Conservation (phyloP, 2,329 filamentous ascomycete species). For the Dryadomyces quercus-mongolicae region DNA sequence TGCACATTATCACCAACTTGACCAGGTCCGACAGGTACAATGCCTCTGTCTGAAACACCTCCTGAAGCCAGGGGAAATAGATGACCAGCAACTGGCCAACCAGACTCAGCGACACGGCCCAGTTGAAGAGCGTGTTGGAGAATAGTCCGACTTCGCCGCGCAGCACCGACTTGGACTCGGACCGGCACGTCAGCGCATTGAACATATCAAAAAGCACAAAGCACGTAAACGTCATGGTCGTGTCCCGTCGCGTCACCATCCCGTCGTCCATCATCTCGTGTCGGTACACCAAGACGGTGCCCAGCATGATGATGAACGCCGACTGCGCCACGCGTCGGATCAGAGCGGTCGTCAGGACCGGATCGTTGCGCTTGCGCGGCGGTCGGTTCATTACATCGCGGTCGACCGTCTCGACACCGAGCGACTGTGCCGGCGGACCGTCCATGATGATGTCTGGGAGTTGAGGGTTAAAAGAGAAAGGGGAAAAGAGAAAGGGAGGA, state of each 20-base stretch:
- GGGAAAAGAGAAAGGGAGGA: not conserved
- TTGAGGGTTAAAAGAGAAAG: constrained; percentile 2
- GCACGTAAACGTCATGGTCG: constrained; percentile 98
- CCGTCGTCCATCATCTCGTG: constrained; percentile 81
- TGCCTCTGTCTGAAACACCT: constrained; percentile 91
- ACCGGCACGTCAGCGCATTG: constrained; percentile 88
- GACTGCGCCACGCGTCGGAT: constrained; percentile 79
- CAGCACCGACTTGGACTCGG: constrained; percentile 79
- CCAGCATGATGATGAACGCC: constrained; percentile 79
- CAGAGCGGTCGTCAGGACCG: constrained; percentile 76
- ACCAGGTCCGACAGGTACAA: constrained; percentile 63
- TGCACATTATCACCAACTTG: constrained; percentile 62
- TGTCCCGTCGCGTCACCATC: constrained; percentile 80
- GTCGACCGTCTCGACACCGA: constrained; percentile 91
- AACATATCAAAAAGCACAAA: constrained; percentile 99
- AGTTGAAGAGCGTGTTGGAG: constrained; percentile 90
- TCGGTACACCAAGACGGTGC: constrained; percentile 83
- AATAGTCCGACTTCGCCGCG: constrained; percentile 74
- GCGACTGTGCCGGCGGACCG: constrained; percentile 89
- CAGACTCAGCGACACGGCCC: constrained; percentile 76
- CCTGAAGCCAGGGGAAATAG: constrained; percentile 87
- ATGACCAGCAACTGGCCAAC: constrained; percentile 83
- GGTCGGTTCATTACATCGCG: constrained; percentile 87
- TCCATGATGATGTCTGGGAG: constrained; percentile 96
- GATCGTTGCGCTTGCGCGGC: constrained; percentile 73